A percentile compares a stretch with the other conserved stretches of the same genome.
Conservation (phyloP, 768 basidiomycete species). For the Termitomyces sp. region DNA sequence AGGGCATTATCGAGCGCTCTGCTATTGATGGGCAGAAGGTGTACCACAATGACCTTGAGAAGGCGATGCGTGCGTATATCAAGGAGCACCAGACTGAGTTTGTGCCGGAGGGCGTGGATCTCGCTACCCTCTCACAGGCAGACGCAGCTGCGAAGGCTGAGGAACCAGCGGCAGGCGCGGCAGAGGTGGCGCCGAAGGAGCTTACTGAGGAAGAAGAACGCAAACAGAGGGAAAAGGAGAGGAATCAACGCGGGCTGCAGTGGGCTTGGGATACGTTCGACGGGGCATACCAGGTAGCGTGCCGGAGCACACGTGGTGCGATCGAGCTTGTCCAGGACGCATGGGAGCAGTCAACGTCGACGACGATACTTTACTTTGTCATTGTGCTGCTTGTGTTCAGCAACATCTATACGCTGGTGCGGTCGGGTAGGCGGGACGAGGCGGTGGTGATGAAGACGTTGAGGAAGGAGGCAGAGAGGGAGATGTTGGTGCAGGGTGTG, state of each 20-base stretch:
- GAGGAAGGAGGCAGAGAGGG: slow-evolving; percentile 58
- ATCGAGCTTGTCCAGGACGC: slow-evolving; percentile 75
- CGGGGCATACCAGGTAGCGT: slow-evolving; percentile 68
- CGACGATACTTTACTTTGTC: slow-evolving; percentile 67
- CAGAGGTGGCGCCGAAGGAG: slow-evolving; percentile 20
- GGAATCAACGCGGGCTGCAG: slow-evolving; percentile 68
- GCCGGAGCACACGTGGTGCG: slow-evolving; percentile 63
- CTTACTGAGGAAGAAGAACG: slow-evolving; percentile 29
- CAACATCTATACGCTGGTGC: slow-evolving; percentile 63
- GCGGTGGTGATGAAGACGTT: slow-evolving; percentile 45
- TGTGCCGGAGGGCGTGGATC: slow-evolving; percentile 74
- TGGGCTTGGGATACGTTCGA: slow-evolving; percentile 89
- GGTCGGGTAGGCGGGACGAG: slow-evolving; percentile 35
- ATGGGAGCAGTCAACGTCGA: slow-evolving; percentile 73
- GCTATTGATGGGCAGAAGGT: slow-evolving; percentile 88
- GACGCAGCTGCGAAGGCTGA: slow-evolving; percentile 24
- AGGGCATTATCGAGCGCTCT: slow-evolving; percentile 90
- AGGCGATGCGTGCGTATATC: slow-evolving; percentile 85
- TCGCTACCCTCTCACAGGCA: slow-evolving; percentile 43
- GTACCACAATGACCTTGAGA: slow-evolving; percentile 81
- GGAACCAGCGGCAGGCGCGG: slow-evolving; percentile 7
- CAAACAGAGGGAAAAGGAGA: slow-evolving; percentile 62
- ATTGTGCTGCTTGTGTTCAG: slow-evolving; percentile 70
- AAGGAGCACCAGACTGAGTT: slow-evolving; percentile 88
- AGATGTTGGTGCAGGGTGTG: slow-evolving; percentile 71